Evolutionary conservation across 2,329 filamentous ascomycete species (phyloP).

Genomic region (Helminthosporium solani): DNA sequence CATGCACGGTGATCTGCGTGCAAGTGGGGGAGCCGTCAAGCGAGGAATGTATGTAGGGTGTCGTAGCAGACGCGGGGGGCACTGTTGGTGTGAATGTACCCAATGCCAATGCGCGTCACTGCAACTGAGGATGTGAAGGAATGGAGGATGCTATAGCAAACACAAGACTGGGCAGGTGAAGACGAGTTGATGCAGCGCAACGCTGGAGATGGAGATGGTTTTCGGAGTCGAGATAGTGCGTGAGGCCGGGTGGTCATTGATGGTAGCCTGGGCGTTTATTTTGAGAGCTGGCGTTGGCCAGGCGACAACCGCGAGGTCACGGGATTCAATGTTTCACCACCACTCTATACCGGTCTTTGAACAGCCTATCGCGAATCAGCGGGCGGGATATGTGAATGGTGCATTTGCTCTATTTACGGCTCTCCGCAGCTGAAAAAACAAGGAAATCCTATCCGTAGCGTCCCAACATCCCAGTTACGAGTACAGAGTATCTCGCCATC

Average conservation of each 20-base stretch:
- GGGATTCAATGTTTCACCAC: too few relatives aligned
- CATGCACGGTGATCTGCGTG: conserved; percentile 35
- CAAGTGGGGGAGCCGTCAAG: conserved; percentile 19
- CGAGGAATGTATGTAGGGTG: conserved; percentile 23
- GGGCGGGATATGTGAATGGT: too few relatives aligned
- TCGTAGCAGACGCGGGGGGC: conserved; percentile 9
- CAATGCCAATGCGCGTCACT: background rate
- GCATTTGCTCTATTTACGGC: too few relatives aligned
- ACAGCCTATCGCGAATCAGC: too few relatives aligned
- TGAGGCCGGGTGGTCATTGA: conserved; percentile 47
- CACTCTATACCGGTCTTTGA: too few relatives aligned
- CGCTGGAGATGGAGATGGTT: conserved; percentile 18
- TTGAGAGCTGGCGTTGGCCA: background rate
- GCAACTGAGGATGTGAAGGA: conserved; percentile 10
- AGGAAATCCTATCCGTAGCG: too few relatives aligned
- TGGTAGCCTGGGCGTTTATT: conserved; percentile 16
- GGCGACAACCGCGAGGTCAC: background rate
- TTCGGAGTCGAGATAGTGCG: conserved; percentile 50
- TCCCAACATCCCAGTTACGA: too few relatives aligned
- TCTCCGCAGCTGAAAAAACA: too few relatives aligned
- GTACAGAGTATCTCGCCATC: too few relatives aligned
- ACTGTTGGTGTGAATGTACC: conserved; percentile 5
- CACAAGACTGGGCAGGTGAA: too few relatives aligned
- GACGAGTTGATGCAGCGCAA: too few relatives aligned
- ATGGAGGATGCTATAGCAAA: background rate